A percentile compares a stretch with the other conserved stretches of the same genome.
Evolutionary conservation across 176 grass and related monocot genomes (phyloP).

Genomic region (Carex cristatella): DNA sequence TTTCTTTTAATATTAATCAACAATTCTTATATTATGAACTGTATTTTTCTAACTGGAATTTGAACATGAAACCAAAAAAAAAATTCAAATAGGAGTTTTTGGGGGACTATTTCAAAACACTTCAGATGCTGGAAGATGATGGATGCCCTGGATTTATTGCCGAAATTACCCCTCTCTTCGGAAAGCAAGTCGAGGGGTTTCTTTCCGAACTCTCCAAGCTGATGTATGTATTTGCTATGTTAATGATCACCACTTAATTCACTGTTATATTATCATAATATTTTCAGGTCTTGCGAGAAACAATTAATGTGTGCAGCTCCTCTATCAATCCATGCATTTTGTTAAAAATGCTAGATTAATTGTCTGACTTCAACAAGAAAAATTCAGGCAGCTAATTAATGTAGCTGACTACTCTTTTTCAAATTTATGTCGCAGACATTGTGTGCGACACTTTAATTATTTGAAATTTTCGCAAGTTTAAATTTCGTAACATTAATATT

Average conservation of each 20-base stretch:
- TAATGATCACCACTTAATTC: background rate
- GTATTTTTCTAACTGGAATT: background rate
- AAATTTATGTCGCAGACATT: background rate
- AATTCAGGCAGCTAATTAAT: background rate
- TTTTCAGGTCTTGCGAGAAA: background rate
- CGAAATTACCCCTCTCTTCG: constrained; percentile 58
- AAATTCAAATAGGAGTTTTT: constrained; percentile 44
- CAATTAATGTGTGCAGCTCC: too few species aligned
- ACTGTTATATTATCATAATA: background rate
- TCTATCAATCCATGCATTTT: background rate
- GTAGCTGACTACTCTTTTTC: background rate
- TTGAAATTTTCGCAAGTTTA: background rate
- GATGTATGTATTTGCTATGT: constrained; percentile 31
- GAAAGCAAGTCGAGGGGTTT: constrained; percentile 48
- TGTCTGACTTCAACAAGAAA: background rate
- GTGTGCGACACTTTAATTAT: background rate
- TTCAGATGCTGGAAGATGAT: constrained; percentile 61
- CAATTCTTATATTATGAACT: background rate
- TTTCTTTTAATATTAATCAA: background rate
- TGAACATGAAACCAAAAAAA: background rate
- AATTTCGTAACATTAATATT: background rate
- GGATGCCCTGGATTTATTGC: constrained; percentile 50
- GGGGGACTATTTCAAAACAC: constrained; percentile 67
- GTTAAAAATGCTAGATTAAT: background rate
- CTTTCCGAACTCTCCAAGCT: constrained; percentile 35